Base-by-base conservation (phyloP, 495 filamentous ascomycete species). In the Bathelium albidoporum region DNA sequence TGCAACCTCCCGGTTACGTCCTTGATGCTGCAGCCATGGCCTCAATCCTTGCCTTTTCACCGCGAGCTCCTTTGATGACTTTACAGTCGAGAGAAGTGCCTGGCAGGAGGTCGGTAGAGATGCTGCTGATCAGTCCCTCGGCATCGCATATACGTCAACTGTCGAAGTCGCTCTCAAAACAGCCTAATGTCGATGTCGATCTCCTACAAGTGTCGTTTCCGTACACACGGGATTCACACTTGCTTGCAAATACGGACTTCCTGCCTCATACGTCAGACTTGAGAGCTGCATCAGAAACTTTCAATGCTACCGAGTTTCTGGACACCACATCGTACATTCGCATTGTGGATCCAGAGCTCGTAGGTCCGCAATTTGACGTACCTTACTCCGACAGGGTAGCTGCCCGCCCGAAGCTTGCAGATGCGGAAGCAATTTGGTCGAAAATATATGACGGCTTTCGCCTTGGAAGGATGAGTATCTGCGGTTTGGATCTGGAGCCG, bases 391-490 rank as follows among this genome's bases (percentile, higher is more conserved):
- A 68, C 12, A 66, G 73, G 28, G 68, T 73, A 16, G 67, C 62
- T 20, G 71, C 76, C 0, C 67, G 69, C 59, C 80, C 80, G 0
- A 68, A 68, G 55, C 64, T 71, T 26, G 65, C 69, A 59, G 70
- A 80, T n/a, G 77, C 78, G 2, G 72, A 72, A 32, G 72, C 60
- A 53, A 75, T 76, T 39, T 83, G 80, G 80, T 74, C 77, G 61
- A 66, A 62, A 60, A 60, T 77, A 55, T 76, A 76, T 61, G 75
- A 74, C 31, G 44, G 62, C 18, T 77, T 75, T 67, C 70, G 70
- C 45, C 70, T 72, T 68, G 68, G 69, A 58, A 60, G 75, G 59
- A 72, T 72, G 73, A 74, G 76, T 64, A 66, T 76, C 24, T 77
- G 75, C 64, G 75, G 75, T 52, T 65, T 77, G 58, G 75, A 75